Percentiles rank a stretch among this genome's conserved stretches.
Evolutionary conservation across 2,329 filamentous ascomycete species (phyloP).

Genomic region (Stemphylium lycopersici): DNA sequence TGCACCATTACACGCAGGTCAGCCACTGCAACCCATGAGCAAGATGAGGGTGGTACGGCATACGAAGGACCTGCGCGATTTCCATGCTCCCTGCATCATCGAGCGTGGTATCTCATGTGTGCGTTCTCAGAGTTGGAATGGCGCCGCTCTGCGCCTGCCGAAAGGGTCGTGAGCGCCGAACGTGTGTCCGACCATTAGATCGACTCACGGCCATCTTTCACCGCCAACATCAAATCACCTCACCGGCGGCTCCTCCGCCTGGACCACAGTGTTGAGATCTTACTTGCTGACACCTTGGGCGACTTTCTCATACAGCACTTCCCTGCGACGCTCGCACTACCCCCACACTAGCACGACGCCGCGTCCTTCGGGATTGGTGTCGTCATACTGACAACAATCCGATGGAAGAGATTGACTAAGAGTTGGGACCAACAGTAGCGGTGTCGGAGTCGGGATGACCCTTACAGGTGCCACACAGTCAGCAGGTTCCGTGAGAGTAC

Average conservation of each 20-base stretch:
- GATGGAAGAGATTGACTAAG: background rate
- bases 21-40: conserved; percentile 16
- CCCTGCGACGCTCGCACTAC: background rate
- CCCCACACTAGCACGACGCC: conserved; percentile 10
- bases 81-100: conserved; percentile 15
- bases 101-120: conserved; percentile 14
- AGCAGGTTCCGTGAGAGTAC: background rate
- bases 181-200: conserved; percentile 20
- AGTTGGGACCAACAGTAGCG: background rate
- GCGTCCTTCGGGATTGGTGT: background rate
- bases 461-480: background rate
- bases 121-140: conserved; percentile 13
- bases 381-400: conserved; percentile 4
- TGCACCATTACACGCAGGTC: conserved; percentile 14
- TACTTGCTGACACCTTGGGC: conserved; percentile 5
- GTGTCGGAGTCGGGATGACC: background rate
- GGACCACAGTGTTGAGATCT: background rate
- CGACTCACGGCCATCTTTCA: conserved; percentile 9
- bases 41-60: conserved; percentile 18
- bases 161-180: conserved; percentile 18
- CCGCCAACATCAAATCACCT: conserved; percentile 8
- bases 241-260: conserved; percentile 7
- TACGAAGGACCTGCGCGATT: conserved; percentile 4
- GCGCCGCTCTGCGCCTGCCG: conserved; percentile 13
- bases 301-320: background rate